phyloP scores from a whole-genome alignment of 2,329 filamentous ascomycete species.

The Talaromyces sp. region DNA sequence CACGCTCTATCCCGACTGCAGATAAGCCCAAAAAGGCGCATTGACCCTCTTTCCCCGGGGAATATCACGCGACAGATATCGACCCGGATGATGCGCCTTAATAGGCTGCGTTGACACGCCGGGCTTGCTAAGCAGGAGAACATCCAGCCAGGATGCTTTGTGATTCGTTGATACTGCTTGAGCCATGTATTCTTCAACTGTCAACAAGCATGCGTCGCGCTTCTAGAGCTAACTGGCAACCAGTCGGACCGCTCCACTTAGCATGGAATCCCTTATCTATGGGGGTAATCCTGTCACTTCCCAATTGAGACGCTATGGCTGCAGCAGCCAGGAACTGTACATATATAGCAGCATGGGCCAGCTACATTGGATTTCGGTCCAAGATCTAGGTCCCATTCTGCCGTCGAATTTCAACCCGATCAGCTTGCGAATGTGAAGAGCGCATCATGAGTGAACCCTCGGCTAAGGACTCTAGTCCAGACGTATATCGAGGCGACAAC shows the following conservation, averaged over 20 bases:
- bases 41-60: background rate
- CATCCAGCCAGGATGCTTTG: background rate
- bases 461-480: background rate
- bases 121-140: background rate
- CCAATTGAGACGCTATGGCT: background rate
- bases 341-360: background rate
- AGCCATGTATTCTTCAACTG: background rate
- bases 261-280: conserved; percentile 2
- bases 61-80: background rate
- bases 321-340: background rate
- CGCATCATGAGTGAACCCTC: conserved; percentile 9
- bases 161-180: background rate
- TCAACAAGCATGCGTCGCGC: background rate
- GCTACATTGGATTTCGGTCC: background rate
- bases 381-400: background rate
- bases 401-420: background rate
- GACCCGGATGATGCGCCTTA: background rate
- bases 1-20: background rate
- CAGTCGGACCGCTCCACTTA: background rate
- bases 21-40: background rate
- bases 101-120: background rate
- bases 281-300: background rate
- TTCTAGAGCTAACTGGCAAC: conserved; percentile 3
- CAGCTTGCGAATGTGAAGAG: background rate
- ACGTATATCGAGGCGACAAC: conserved; percentile 17